phyloP scores from a whole-genome alignment of 306 rosid species.

The Trifolium subterraneum region DNA sequence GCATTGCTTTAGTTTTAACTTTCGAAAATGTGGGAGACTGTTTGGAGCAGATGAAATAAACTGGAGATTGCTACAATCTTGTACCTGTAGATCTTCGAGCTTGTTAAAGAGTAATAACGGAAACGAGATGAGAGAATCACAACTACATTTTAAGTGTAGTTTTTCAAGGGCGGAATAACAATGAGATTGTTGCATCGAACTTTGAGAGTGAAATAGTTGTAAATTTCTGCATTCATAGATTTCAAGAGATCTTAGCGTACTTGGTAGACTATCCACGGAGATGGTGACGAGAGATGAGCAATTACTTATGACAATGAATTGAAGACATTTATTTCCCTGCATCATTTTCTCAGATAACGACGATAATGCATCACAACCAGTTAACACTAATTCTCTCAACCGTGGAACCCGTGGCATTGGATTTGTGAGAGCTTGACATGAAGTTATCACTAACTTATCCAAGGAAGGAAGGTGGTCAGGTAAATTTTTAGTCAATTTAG shows the following conservation, averaged over 20 bases:
- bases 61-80: conserved; percentile 30
- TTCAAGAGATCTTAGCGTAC: conserved; percentile 30
- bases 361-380: conserved; percentile 28
- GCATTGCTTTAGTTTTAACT: conserved; percentile 34
- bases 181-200: conserved; percentile 6
- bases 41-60: conserved; percentile 7
- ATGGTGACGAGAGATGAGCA: conserved; percentile 37
- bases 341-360: conserved; percentile 36
- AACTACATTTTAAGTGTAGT: conserved; percentile 20
- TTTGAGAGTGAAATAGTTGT: conserved; percentile 8
- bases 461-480: conserved; percentile 37
- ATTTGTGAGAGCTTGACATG: conserved; percentile 37
- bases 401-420: conserved; percentile 36
- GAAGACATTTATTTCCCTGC: conserved; percentile 33
- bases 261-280: not conserved
- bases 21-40: conserved; percentile 21
- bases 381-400: conserved; percentile 28
- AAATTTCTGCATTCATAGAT: conserved; percentile 37
- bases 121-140: conserved; percentile 35
- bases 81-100: conserved; percentile 26
- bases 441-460: conserved; percentile 24
- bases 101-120: conserved; percentile 34
- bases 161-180: conserved; percentile 18
- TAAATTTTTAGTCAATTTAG: conserved; percentile 14
- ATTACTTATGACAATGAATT: conserved; percentile 27